Conservation (phyloP, 2,329 filamentous ascomycete genomes). For the Penicillium griseofulvum region DNA sequence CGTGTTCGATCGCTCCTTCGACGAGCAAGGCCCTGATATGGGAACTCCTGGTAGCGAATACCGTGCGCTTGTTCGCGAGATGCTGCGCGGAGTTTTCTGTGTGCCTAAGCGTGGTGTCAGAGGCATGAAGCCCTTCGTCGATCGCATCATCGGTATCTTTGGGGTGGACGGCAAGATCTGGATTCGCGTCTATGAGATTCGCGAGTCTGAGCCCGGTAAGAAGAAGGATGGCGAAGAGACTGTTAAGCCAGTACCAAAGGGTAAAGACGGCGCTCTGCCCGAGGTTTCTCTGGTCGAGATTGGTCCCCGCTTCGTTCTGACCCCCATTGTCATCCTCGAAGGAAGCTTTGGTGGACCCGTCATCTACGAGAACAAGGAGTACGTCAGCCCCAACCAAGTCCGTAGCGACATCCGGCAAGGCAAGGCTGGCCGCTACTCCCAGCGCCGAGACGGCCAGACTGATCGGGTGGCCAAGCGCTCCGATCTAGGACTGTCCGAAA, state of each 20-base stretch:
- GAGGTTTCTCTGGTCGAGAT: constrained; percentile 88
- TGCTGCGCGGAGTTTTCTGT: constrained; percentile 86
- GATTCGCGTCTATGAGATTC: constrained; percentile 92
- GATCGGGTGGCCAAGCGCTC: constrained; percentile 73
- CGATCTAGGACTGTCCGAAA: constrained; percentile 70
- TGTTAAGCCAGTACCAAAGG: constrained; percentile 40
- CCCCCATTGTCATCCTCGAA: constrained; percentile 92
- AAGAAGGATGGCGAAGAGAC: constrained; percentile 45
- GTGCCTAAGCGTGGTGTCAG: constrained; percentile 78
- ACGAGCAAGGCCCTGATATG: constrained; percentile 70
- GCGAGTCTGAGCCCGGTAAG: constrained; percentile 68
- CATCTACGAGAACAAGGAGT: constrained; percentile 97
- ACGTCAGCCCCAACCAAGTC: constrained; percentile 93
- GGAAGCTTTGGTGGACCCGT: constrained; percentile 93
- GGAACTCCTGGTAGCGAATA: constrained; percentile 54
- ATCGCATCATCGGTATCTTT: constrained; percentile 91
- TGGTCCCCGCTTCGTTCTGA: constrained; percentile 87
- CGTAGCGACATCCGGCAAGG: constrained; percentile 73
- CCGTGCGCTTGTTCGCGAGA: constrained; percentile 66
- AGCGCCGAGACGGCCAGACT: constrained; percentile 68
- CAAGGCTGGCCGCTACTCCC: constrained; percentile 75
- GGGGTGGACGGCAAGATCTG: constrained; percentile 92
- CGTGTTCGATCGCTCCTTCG: constrained; percentile 86
- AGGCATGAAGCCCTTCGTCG: constrained; percentile 92
- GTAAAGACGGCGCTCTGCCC: constrained; percentile 57